phyloP scores from a whole-genome alignment of 1,284 basidiomycete species.

The Laetiporus sulphureus region DNA sequence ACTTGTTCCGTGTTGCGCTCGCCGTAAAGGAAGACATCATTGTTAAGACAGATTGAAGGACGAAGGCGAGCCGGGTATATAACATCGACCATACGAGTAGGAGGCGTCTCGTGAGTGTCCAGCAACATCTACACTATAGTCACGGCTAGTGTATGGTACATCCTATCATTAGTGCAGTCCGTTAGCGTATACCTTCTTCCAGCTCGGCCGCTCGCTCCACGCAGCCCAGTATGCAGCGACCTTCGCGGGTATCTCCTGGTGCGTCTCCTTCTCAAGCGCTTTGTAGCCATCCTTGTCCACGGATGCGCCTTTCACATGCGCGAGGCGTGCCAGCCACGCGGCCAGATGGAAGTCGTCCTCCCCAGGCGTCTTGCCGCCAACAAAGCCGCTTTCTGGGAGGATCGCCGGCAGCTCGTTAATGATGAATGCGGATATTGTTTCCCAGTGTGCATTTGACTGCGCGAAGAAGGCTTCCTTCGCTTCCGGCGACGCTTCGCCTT shows the following conservation, averaged over 20 bases:
- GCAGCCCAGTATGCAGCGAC: conserved; percentile 37
- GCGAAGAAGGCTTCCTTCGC: conserved; percentile 36
- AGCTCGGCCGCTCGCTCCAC: conserved; percentile 51
- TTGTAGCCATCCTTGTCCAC: conserved; percentile 30
- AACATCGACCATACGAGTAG: too few species aligned
- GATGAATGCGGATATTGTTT: conserved; percentile 32
- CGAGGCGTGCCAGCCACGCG: conserved; percentile 45
- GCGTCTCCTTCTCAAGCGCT: conserved; percentile 35
- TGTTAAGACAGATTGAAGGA: too few species aligned
- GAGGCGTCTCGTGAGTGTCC: too few species aligned
- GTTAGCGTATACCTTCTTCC: conserved; percentile 45
- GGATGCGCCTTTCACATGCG: conserved; percentile 28
- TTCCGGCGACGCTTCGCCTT: conserved; percentile 30
- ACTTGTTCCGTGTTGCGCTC: too few species aligned
- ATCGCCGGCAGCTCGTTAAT: conserved; percentile 32
- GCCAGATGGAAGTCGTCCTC: conserved; percentile 51
- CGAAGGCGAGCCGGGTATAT: too few species aligned
- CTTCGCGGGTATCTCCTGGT: conserved; percentile 31
- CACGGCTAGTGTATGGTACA: too few species aligned
- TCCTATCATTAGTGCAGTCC: conserved; percentile 47
- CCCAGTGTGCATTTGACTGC: conserved; percentile 34
- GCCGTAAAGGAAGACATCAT: too few species aligned
- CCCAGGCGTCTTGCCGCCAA: conserved; percentile 40
- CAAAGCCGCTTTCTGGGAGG: conserved; percentile 39
- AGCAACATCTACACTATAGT: too few species aligned